Conservation (phyloP, 495 filamentous ascomycete genomes). For the Aspergillus olivimuriae region DNA sequence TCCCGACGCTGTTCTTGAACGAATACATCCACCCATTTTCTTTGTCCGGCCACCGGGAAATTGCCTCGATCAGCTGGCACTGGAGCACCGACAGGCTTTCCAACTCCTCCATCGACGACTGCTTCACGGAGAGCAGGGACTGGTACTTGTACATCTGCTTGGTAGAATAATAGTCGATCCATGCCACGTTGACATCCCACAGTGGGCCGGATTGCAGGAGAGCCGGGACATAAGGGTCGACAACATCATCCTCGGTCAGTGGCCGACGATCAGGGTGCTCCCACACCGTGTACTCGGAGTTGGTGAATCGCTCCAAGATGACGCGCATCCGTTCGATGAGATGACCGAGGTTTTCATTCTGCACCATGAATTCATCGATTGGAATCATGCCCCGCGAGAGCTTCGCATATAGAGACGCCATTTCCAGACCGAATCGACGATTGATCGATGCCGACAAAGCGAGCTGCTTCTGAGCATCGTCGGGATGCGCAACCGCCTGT, state of each 20-base stretch:
- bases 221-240: conserved; percentile 64
- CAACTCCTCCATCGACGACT: conserved; percentile 48
- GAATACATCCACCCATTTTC: conserved; percentile 62
- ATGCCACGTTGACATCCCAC: conserved; percentile 67
- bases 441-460: conserved; percentile 57
- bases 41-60: conserved; percentile 65
- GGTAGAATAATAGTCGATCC: conserved; percentile 71
- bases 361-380: conserved; percentile 55
- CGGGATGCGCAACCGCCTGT: conserved; percentile 53
- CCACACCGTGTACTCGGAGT: conserved; percentile 50
- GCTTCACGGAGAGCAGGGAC: conserved; percentile 45
- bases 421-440: conserved; percentile 71
- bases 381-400: conserved; percentile 54
- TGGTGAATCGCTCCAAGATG: conserved; percentile 53
- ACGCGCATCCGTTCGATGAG: conserved; percentile 51
- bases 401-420: conserved; percentile 72
- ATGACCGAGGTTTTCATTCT: conserved; percentile 51
- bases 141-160: conserved; percentile 77
- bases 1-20: conserved; percentile 69
- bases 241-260: conserved; percentile 55
- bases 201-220: conserved; percentile 60
- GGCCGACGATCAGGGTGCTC: conserved; percentile 48
- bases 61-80: conserved; percentile 70
- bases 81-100: conserved; percentile 57
- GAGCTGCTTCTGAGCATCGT: conserved; percentile 57